Evolutionary conservation across 1,284 basidiomycete species (phyloP), one percentile per base, ranked within the genome.

Genomic region (Melampsora americana): DNA sequence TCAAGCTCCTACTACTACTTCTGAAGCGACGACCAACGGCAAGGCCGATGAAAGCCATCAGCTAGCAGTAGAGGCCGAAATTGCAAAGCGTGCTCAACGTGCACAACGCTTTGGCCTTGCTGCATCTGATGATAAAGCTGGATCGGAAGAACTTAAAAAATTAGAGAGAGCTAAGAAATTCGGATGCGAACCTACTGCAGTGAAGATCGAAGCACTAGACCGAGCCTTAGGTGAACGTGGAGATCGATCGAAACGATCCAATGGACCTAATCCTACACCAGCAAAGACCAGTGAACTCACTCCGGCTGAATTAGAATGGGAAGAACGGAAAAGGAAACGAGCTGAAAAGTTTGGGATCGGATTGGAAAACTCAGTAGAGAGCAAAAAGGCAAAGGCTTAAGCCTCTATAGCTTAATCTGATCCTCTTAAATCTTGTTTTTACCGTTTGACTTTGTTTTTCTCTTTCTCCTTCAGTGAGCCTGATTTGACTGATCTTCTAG

Each of bases 331-430:
- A 53, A 50, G 73, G 30, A 68, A 76, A 60, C 39, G 73, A n/a
- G 66, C 66, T 48, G 73, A 76, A 68, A 76, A 76, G 32, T 76
- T 76, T 59, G 73, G 73, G 23, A 44, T 76, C 2, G 42, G 11
- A 14, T 6, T 56, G n/a, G 26, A 56, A 56, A 28, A 6, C 26
- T n/a, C 53, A 28, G 53, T 56, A 23, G 53, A 56, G 14, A 56
- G 1, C 53, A 56, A 56, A 56, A 56, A 56, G 53, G 53, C 53
- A 23, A n/a, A 28, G 26, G 53, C 26, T 56, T 56, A 28, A 56
- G 53, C 20, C 18, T n/a, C n/a, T 56, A 23, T 3, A 56, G 53
- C 53, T 56, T 42, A 42, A 5, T 42, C 12, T 11, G 12, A 11
- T 42, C 11, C 39, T 42, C 39, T 12, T 42, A 12, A 1, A 42